Conservation (phyloP, 2,329 filamentous ascomycete genomes). For the Aspergillus persii region DNA sequence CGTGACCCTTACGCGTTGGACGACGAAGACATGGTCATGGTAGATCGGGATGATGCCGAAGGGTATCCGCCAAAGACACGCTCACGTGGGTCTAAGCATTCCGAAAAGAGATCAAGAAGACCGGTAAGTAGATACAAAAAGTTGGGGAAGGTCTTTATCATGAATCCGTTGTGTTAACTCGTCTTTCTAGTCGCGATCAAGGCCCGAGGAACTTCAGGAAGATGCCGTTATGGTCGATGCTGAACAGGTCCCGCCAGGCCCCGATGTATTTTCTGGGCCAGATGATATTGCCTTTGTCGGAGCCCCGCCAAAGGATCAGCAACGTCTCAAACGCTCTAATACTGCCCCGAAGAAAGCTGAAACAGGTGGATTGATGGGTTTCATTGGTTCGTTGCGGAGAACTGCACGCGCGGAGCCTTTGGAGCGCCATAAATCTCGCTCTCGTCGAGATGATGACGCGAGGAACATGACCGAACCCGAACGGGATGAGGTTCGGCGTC, state of each 20-base stretch:
- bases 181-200: constrained; percentile 31
- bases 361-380: constrained; percentile 55
- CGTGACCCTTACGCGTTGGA: constrained; percentile 62
- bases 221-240: constrained; percentile 57
- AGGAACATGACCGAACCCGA: constrained; percentile 36
- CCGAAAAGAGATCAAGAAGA: constrained; percentile 37
- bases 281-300: constrained; percentile 55
- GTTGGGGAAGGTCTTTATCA: neutral
- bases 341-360: constrained; percentile 62
- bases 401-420: constrained; percentile 31
- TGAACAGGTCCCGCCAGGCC: constrained; percentile 44
- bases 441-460: constrained; percentile 36
- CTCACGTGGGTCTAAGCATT: constrained; percentile 32
- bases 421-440: constrained; percentile 38
- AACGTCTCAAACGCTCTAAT: constrained; percentile 59
- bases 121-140: constrained; percentile 28
- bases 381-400: constrained; percentile 55
- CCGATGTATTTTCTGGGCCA: constrained; percentile 45
- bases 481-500: constrained; percentile 33
- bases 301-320: constrained; percentile 44
- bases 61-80: constrained; percentile 31
- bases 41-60: constrained; percentile 49
- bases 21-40: constrained; percentile 63
- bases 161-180: neutral
- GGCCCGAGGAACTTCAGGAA: constrained; percentile 36